Conservation (phyloP, 805 yeast species). For the Cyberlindnera petersonii region DNA sequence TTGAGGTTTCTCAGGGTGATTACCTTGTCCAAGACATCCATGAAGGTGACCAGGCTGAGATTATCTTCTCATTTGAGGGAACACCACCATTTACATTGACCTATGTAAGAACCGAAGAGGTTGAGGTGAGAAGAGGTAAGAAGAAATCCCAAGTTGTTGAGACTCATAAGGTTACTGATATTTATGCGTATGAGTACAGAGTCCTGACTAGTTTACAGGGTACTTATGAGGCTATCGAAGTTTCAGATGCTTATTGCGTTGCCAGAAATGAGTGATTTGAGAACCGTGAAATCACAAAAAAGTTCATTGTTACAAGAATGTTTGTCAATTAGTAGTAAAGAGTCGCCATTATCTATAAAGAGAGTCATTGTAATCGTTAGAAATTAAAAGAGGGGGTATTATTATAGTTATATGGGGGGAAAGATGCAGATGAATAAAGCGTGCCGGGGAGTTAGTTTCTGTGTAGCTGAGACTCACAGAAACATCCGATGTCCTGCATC, state of each 20-base stretch:
- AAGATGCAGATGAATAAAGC: no score
- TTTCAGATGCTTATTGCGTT: slow-evolving; percentile 80
- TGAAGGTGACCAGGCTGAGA: slow-evolving; percentile 92
- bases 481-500: slow-evolving; percentile 12
- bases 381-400: no score
- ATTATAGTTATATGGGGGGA: no score
- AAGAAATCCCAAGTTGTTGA: slow-evolving; percentile 59
- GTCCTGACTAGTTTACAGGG: slow-evolving; percentile 85
- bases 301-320: no score
- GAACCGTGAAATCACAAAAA: background rate
- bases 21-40: slow-evolving; percentile 75
- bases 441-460: no score
- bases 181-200: slow-evolving; percentile 63
- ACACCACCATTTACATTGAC: slow-evolving; percentile 87
- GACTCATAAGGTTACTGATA: slow-evolving; percentile 52
- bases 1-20: slow-evolving; percentile 79
- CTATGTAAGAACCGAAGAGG: slow-evolving; percentile 67
- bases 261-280: slow-evolving; percentile 35
- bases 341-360: no score
- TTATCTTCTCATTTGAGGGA: slow-evolving; percentile 77
- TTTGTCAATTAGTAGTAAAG: no score
- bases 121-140: slow-evolving; percentile 35
- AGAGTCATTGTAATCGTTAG: no score
- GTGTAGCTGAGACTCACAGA: slow-evolving; percentile 4
- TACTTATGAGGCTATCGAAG: slow-evolving; percentile 85